Evolutionary conservation across 2,329 filamentous ascomycete genomes (phyloP), one percentile per base, ranked within the genome.

Genomic region (Neonectria punicea): DNA sequence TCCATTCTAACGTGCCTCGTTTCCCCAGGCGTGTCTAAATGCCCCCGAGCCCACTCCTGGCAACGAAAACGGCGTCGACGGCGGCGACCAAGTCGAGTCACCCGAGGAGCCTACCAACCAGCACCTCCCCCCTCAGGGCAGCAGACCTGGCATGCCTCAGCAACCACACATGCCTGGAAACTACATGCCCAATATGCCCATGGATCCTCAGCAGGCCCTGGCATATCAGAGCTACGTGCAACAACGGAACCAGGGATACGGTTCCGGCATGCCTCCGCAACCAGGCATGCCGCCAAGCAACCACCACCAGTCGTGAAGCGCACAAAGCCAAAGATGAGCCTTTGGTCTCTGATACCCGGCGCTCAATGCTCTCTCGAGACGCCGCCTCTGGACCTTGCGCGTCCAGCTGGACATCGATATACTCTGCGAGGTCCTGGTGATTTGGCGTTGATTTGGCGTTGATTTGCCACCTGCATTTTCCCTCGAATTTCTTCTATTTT

Each of bases 11-110:
- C 25, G 16, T 36, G 58, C 66, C 69, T 34, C 66, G 54, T 60
- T 32, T 70, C 56, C 73, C 65, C 74, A 98, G 95, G 94, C 96
- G 56, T 99, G 96, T 79, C 83, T 99, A 67, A 99, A 99, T 80
- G 96, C 96, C 20, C 96, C 96, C 46, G 96, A 99, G 80, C 94
- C 95, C 55, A 86, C 90, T 25, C 88, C 90, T 36, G 92, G 92
- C 76, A 90, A 89, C 75, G 93, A 97, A 77, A 94, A 94, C 73
- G 92, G 92, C 56, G 91, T 93, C 67, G 92, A 94, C 70, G 91
- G 92, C 70, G 82, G 85, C 68, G 91, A 92, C 72, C 89, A 92
- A 69, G 92, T 93, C 75, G 94, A 98, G 71, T 97, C 95, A 2
- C 94, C 95, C 58, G 96, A 98, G 81, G 96, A 98, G 80, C 90